phyloP scores from a whole-genome alignment of 768 basidiomycete species.

The Mycena pura region DNA sequence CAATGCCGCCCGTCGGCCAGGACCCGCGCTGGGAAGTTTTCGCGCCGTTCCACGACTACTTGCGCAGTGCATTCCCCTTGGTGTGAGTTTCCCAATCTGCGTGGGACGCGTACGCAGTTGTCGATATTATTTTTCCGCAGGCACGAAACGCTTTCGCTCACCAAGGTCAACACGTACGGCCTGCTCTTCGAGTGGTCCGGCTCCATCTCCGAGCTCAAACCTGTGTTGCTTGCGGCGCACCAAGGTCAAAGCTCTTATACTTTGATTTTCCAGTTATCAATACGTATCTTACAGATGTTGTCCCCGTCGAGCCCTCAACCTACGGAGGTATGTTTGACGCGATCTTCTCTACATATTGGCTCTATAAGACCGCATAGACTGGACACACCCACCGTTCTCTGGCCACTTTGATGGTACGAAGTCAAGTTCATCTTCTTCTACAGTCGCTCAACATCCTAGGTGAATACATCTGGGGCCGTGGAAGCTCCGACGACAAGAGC shows the following conservation, averaged over 20 bases:
- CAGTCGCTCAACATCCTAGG: slow-evolving; percentile 30
- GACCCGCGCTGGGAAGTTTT: slow-evolving; percentile 57
- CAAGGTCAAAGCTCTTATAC: slow-evolving; percentile 50
- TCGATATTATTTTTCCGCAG: too few species aligned
- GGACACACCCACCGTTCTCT: slow-evolving; percentile 65
- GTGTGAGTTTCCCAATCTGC: slow-evolving; percentile 51
- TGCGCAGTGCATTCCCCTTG: slow-evolving; percentile 58
- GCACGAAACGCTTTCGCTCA: slow-evolving; percentile 62
- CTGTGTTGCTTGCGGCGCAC: slow-evolving; percentile 71
- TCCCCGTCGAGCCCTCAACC: slow-evolving; percentile 58
- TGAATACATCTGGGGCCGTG: slow-evolving; percentile 76
- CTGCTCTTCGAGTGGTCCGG: slow-evolving; percentile 80
- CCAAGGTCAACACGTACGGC: slow-evolving; percentile 79
- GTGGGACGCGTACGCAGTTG: too few species aligned
- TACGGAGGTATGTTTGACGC: slow-evolving; percentile 42
- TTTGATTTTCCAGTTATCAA: background rate
- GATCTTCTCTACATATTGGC: background rate
- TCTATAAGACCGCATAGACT: slow-evolving; percentile 35
- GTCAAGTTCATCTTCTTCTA: background rate
- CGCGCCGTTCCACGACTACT: slow-evolving; percentile 46
- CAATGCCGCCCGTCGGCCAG: slow-evolving; percentile 52
- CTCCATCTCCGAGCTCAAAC: slow-evolving; percentile 65
- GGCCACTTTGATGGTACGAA: slow-evolving; percentile 58
- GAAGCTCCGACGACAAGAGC: slow-evolving; percentile 77
- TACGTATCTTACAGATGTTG: slow-evolving; percentile 52